phyloP scores from a whole-genome alignment of 73 alveolate genomes.

The Paramecium sonneborni region DNA sequence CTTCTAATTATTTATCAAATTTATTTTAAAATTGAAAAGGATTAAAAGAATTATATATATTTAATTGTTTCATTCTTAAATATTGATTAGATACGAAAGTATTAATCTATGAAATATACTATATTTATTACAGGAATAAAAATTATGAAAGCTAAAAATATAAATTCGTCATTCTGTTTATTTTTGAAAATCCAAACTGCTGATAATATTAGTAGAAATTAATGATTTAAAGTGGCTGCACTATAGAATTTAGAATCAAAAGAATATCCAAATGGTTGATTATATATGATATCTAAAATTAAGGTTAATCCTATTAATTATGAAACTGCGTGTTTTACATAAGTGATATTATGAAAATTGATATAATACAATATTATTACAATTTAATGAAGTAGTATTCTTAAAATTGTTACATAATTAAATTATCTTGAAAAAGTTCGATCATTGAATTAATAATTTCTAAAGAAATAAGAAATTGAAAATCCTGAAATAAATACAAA shows the following conservation, averaged over 20 bases:
- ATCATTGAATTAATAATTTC: constrained; percentile 14
- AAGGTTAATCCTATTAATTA: background rate
- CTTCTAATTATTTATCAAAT: background rate
- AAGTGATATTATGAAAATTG: background rate
- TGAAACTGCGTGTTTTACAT: background rate
- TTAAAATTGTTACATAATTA: background rate
- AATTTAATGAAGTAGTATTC: background rate
- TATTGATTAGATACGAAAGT: background rate
- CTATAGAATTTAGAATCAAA: background rate
- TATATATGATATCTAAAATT: background rate
- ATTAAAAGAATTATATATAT: background rate
- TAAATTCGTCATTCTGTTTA: background rate
- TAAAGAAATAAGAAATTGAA: background rate
- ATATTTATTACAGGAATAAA: background rate
- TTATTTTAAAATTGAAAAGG: background rate
- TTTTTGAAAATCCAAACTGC: background rate
- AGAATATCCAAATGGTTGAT: background rate
- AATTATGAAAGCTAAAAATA: background rate
- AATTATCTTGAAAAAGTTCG: background rate
- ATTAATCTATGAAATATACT: background rate
- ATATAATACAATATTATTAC: background rate
- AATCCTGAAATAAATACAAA: background rate
- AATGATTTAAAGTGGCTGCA: background rate
- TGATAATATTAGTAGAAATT: background rate
- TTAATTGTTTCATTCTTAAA: background rate